Evolutionary conservation across 495 filamentous ascomycete species (phyloP).

Genomic region (Xylaria castorea): DNA sequence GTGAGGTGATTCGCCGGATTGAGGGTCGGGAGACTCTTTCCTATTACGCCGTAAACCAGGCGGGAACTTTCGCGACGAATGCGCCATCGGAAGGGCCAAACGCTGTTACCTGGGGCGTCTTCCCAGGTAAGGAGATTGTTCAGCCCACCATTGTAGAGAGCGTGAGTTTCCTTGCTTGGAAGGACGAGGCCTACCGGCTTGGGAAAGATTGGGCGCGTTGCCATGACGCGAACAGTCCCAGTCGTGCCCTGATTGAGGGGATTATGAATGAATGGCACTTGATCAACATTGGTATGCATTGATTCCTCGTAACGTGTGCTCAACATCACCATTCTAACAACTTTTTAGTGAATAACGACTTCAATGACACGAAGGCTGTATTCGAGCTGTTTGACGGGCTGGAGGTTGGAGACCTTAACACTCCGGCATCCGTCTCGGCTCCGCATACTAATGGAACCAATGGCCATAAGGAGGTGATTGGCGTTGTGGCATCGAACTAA

Average conservation of each 20-base stretch:
- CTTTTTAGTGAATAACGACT: conserved; percentile 88
- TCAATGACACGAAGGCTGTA: conserved; percentile 77
- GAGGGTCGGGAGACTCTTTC: conserved; percentile 80
- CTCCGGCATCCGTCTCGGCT: conserved; percentile 31
- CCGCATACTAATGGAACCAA: conserved; percentile 29
- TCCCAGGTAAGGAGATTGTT: conserved; percentile 97
- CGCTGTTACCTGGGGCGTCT: conserved; percentile 98
- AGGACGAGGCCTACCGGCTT: conserved; percentile 94
- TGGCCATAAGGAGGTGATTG: conserved; percentile 33
- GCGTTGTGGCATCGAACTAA: conserved; percentile 22
- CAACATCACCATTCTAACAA: not conserved
- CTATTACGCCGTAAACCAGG: conserved; percentile 88
- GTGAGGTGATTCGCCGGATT: conserved; percentile 80
- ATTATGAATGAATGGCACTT: conserved; percentile 92
- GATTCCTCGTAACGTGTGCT: not conserved
- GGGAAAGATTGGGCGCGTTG: conserved; percentile 95
- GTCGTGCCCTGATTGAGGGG: conserved; percentile 77
- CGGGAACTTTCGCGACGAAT: conserved; percentile 84
- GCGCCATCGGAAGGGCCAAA: conserved; percentile 85
- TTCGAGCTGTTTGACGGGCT: conserved; percentile 88
- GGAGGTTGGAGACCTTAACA: conserved; percentile 68
- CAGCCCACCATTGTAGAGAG: conserved; percentile 99
- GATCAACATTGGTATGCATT: conserved; percentile 87
- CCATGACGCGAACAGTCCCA: conserved; percentile 78
- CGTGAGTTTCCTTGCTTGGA: conserved; percentile 97